Conservation (phyloP, 1,284 basidiomycete genomes). For the Marasmius tenuissimus region DNA sequence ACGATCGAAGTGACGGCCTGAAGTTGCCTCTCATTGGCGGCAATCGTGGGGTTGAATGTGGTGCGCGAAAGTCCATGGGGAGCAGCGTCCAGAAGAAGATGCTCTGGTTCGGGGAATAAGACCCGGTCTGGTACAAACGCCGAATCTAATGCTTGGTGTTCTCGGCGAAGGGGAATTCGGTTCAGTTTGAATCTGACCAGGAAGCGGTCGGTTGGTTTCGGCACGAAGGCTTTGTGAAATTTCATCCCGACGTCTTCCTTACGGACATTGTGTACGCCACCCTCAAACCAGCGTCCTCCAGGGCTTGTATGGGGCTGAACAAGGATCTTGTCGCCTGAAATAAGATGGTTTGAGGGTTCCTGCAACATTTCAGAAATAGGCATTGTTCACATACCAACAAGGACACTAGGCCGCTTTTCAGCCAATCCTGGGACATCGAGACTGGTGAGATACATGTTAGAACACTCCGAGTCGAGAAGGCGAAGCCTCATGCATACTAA, state of each 20-base stretch:
- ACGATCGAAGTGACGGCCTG: constrained; percentile 56
- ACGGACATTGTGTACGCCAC: constrained; percentile 54
- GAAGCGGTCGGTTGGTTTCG: constrained; percentile 31
- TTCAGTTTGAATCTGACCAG: constrained; percentile 59
- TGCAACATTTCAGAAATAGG: constrained; percentile 36
- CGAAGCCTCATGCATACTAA: no score
- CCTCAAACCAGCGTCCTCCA: constrained; percentile 52
- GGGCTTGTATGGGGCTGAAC: constrained; percentile 25
- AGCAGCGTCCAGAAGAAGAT: not conserved
- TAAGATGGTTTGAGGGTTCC: constrained; percentile 8
- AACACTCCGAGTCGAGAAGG: no score
- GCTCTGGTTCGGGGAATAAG: constrained; percentile 11
- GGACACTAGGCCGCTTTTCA: constrained; percentile 48
- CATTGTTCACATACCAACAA: constrained; percentile 43
- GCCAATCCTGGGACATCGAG: constrained; percentile 42
- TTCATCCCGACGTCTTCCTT: constrained; percentile 50
- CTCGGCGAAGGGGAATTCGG: constrained; percentile 48
- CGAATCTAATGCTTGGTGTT: constrained; percentile 50
- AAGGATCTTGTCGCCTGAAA: constrained; percentile 22
- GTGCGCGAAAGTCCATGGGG: not conserved
- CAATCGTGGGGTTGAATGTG: constrained; percentile 45
- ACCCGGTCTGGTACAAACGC: constrained; percentile 20
- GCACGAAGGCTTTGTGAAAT: constrained; percentile 48
- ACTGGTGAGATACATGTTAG: constrained; percentile 21
- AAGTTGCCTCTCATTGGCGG: constrained; percentile 48